Base-by-base conservation (phyloP, 2,329 filamentous ascomycete genomes). In the Rutstroemia sp. region DNA sequence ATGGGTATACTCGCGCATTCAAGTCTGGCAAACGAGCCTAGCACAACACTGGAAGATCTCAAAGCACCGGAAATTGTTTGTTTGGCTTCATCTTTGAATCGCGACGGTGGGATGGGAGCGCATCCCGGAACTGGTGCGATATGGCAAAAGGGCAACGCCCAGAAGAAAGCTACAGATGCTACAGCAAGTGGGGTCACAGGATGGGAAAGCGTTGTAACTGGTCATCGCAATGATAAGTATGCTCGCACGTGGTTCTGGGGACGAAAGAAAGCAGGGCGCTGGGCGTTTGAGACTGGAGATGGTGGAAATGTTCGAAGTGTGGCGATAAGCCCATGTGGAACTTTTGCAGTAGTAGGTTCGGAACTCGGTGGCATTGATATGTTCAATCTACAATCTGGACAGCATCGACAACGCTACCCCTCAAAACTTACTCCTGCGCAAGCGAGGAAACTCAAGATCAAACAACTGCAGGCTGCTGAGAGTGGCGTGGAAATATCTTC, bases 171-270 rank as follows among this genome's bases (percentile, higher is more conserved):
- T n/a, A 74, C 79, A 9, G 86, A 91, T 71, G 84, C 87, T 2
- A 85, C 90, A 63, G 77, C 85, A 56, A 88, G 85, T 65, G 81
- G 84, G 49, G 85, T 84, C 75, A 96, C 92, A 2, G 94, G 94
- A 1, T 99, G 94, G 94, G 95, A 99, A 71, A 96, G 92, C 68
- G 85, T 99, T 6, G 83, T 99, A 2, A 99, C 94, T 4, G 92
- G 91, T 9, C 95, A 99, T 69, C 86, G 86, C 67, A 83, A 87
- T 52, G 92, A 97, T 67, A 80, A 85, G 46, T 88, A 82, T 68
- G 94, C 91, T 18, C 83, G 94, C 53, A 97, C 94, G 1, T 99
- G 94, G 94, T 96, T 96, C 73, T 97, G 94, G 92, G 94, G 92
- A 5, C 86, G 90, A 56, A 96, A 95, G 73, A 85, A 87, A 65